These are phyloP conservation scores for Lachancea cidri DNA, from an alignment of 805 yeast genomes.

Conservation along the genomic window DNA sequence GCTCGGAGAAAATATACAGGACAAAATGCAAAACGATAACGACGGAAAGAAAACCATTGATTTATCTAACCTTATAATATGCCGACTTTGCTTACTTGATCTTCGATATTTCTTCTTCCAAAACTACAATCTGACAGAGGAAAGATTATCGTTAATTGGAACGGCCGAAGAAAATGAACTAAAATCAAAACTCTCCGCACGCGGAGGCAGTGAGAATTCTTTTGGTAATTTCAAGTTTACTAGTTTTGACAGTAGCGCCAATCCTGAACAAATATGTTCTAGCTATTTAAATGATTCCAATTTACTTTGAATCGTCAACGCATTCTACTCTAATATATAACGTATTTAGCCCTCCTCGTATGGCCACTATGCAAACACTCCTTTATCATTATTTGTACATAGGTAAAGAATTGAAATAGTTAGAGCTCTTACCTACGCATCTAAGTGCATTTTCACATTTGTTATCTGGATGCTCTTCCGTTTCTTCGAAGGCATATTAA, in stretches of 20 bases:
- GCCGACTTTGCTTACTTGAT: constrained; percentile 4
- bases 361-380: too few species aligned
- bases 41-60: neutral
- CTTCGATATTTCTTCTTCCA: constrained; percentile 7
- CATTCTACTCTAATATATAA: too few species aligned
- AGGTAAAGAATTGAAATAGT: too few species aligned
- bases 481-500: neutral
- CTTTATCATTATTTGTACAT: too few species aligned
- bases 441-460: neutral
- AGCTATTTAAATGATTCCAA: neutral
- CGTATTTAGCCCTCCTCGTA: too few species aligned
- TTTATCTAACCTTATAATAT: constrained; percentile 1
- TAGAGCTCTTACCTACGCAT: neutral
- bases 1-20: constrained; percentile 20
- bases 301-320: neutral
- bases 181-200: constrained; percentile 13
- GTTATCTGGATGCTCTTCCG: neutral
- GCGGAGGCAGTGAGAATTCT: constrained; percentile 11
- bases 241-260: neutral
- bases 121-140: constrained; percentile 7
- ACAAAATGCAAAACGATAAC: constrained; percentile 5
- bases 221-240: constrained; percentile 4
- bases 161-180: constrained; percentile 9
- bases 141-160: constrained; percentile 6
- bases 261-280: neutral